Percentiles rank a stretch among this genome's conserved stretches.
Evolutionary conservation across 2,329 filamentous ascomycete species (phyloP).

Genomic region (Gnomoniopsis sp.): DNA sequence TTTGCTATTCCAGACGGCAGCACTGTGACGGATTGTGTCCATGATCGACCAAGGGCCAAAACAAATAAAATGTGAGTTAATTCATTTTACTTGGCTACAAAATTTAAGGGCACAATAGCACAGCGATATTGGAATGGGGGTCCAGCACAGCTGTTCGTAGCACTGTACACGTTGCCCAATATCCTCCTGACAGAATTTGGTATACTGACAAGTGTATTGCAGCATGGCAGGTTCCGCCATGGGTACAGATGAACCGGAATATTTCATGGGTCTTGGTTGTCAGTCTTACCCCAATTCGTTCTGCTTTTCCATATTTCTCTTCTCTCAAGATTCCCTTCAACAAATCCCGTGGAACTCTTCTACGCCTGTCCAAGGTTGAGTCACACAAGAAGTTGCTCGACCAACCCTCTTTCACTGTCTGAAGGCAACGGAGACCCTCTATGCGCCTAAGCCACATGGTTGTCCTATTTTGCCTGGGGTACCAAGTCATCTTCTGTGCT

Average conservation of each 20-base stretch:
- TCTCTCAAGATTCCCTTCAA: background rate
- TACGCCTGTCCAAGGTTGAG: no score
- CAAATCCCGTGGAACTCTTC: no score
- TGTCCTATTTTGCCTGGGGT: background rate
- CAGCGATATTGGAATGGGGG: no score
- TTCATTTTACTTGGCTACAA: no score
- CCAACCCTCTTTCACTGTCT: no score
- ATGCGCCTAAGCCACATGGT: background rate
- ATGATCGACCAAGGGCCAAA: background rate
- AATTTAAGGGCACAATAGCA: no score
- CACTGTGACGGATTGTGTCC: background rate
- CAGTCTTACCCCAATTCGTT: background rate
- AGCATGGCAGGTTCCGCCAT: background rate
- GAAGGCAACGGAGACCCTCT: background rate
- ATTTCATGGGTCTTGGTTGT: background rate
- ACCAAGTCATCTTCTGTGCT: background rate
- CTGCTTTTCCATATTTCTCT: background rate
- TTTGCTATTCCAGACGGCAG: background rate
- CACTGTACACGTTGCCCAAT: background rate
- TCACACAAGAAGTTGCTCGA: no score
- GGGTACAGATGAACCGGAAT: background rate
- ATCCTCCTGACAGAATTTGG: background rate
- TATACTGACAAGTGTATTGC: background rate
- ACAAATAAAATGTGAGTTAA: background rate
- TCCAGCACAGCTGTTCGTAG: background rate